Conservation (phyloP, 306 rosid genomes). For the Acmispon strigosus region DNA sequence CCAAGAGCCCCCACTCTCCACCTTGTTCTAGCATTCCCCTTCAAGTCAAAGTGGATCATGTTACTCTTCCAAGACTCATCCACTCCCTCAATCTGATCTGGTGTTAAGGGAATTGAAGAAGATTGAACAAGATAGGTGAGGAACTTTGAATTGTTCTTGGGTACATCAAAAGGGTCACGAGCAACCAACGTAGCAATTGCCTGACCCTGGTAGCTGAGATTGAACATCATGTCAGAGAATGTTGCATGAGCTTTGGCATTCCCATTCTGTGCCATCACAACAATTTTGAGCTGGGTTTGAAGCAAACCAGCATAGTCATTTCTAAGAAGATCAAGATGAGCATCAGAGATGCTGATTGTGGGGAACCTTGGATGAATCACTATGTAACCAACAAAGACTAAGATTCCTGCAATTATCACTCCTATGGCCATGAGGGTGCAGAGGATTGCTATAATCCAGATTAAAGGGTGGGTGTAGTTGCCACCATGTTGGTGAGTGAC, state of each 20-base stretch:
- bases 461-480: conserved; percentile 34
- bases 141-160: conserved; percentile 31
- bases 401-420: conserved; percentile 47
- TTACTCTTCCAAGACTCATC: conserved; percentile 43
- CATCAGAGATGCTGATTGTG: conserved; percentile 37
- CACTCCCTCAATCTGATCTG: conserved; percentile 39
- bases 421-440: conserved; percentile 59
- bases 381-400: conserved; percentile 48
- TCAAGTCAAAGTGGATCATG: conserved; percentile 37
- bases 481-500: not conserved
- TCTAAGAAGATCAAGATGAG: conserved; percentile 40
- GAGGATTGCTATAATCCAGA: conserved; percentile 60
- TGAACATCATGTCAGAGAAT: conserved; percentile 46
- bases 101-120: conserved; percentile 42
- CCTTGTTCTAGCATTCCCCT: conserved; percentile 41
- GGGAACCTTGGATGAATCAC: conserved; percentile 75
- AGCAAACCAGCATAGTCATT: conserved; percentile 46
- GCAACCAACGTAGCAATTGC: conserved; percentile 44
- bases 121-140: conserved; percentile 44
- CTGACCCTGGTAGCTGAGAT: conserved; percentile 42
- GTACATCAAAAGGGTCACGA: conserved; percentile 29
- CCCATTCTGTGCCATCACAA: conserved; percentile 59
- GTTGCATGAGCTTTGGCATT: conserved; percentile 67
- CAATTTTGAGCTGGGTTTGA: conserved; percentile 39
- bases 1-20: conserved; percentile 68